Evolutionary conservation across 2,329 filamentous ascomycete genomes (phyloP).

Genomic region (Chrysoporthe deuterocubensis): DNA sequence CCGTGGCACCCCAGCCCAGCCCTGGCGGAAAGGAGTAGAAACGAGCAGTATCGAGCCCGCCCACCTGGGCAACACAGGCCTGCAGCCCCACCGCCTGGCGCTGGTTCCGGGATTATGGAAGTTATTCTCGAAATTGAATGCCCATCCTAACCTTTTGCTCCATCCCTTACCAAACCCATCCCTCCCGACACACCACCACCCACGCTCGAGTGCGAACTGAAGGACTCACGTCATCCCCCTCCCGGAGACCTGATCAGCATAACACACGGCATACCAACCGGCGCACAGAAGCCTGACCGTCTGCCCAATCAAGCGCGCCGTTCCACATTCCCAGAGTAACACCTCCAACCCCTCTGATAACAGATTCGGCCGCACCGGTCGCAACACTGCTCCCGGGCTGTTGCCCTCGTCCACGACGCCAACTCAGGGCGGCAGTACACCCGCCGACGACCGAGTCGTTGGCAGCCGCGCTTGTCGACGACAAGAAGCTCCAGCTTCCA

Average conservation of each 20-base stretch:
- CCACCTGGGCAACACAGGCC: not conserved
- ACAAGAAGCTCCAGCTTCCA: not conserved
- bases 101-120: conserved; percentile 8
- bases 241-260: not conserved
- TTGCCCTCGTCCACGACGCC: not conserved
- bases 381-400: not conserved
- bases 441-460: not conserved
- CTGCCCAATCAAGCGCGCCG: not conserved
- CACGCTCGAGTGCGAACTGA: not conserved
- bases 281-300: not conserved
- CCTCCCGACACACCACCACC: conserved; percentile 8
- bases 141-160: conserved; percentile 2
- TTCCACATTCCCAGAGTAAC: not conserved
- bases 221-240: conserved; percentile 1
- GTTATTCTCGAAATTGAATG: conserved; percentile 15
- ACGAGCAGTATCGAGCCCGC: conserved; percentile 1
- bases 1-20: not conserved
- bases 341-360: not conserved
- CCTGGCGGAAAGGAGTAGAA: conserved; percentile 9
- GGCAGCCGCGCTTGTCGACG: not conserved
- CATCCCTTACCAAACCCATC: conserved; percentile 12
- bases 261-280: not conserved
- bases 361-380: not conserved
- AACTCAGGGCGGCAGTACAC: not conserved
- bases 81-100: conserved; percentile 2